Base-by-base conservation (phyloP, 164 flowering plant species). In the Vitis vinifera region DNA sequence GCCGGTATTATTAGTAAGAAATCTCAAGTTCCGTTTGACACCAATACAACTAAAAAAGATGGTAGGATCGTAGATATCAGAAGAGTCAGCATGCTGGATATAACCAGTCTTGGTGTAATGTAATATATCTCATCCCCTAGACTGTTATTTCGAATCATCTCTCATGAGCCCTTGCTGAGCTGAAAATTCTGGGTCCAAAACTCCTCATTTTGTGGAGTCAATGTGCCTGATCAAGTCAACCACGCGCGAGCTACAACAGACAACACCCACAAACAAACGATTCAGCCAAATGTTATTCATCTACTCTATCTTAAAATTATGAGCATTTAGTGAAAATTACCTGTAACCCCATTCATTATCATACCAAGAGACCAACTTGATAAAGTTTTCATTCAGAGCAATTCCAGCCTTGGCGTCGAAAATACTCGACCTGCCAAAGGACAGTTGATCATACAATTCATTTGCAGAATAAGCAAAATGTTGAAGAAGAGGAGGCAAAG, bases 391-490 rank as follows among this genome's bases (percentile, higher is more conserved):
- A 13, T 55, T 77, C 65, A 77, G 47, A 51, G 73, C 79, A 65
- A 77, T 77, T 47, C 79, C 79, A 9, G 79, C 79, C 76, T 77
- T 77, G 67, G 79, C 79, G 56, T 77, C 79, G n/a, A 77, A 77
- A 62, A 77, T 77, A 71, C 79, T 77, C 37, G 79, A 77, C 76
- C 79, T 63, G 68, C 68, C 13, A 60, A 3, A 23, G 19, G 6
- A 7, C 55, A 15, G 30, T 50, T 2, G 56, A 10, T 10, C 61
- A 16, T 11, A 51, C 5, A 67, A 50, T 57, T 37, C 44, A 37
- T 6, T 37, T 37, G 44, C 7, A 37, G 44, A 37, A 37, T 37
- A 37, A 37, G 44, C 55, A 68, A 59, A 23, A 37, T 48, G 61
- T 15, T 14, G 30, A 9, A 29, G 9, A 9, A 49, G 50, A 49